phyloP scores from a whole-genome alignment of 768 basidiomycete genomes.

The Boletellus ananiceps region DNA sequence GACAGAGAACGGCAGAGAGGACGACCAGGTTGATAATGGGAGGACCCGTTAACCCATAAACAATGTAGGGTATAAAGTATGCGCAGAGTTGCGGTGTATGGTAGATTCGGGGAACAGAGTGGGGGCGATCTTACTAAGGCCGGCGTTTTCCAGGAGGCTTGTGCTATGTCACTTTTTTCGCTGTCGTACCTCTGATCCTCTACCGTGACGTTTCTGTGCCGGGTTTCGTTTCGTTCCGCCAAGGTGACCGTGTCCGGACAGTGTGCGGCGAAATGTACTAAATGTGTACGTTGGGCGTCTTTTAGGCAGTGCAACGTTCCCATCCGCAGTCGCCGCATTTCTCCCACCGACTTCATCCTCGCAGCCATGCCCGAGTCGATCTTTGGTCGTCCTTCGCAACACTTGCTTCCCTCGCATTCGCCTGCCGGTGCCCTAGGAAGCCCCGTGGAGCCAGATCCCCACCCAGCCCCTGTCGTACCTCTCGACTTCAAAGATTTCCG shows the following conservation, averaged over 20 bases:
- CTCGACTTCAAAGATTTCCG: conserved; percentile 39
- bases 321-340: conserved; percentile 11
- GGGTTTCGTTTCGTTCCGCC: neutral
- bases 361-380: conserved; percentile 26
- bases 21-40: too few relatives aligned
- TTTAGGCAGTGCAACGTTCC: conserved; percentile 1
- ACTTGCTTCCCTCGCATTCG: conserved; percentile 20
- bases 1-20: too few relatives aligned
- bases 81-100: too few relatives aligned
- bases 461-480: conserved; percentile 12
- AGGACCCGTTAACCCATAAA: too few relatives aligned
- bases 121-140: neutral
- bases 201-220: neutral
- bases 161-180: neutral
- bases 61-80: too few relatives aligned
- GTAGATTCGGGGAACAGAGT: too few relatives aligned
- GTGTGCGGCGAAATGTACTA: conserved; percentile 9
- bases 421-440: neutral
- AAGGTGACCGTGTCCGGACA: conserved; percentile 13
- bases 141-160: conserved; percentile 12
- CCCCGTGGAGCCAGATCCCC: neutral
- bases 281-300: conserved; percentile 13
- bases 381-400: conserved; percentile 26
- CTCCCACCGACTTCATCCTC: conserved; percentile 9
- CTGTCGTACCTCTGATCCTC: neutral